These are phyloP conservation scores for Ustilago trichophora DNA, from an alignment of 1,284 basidiomycete species.

Conservation along the genomic window DNA sequence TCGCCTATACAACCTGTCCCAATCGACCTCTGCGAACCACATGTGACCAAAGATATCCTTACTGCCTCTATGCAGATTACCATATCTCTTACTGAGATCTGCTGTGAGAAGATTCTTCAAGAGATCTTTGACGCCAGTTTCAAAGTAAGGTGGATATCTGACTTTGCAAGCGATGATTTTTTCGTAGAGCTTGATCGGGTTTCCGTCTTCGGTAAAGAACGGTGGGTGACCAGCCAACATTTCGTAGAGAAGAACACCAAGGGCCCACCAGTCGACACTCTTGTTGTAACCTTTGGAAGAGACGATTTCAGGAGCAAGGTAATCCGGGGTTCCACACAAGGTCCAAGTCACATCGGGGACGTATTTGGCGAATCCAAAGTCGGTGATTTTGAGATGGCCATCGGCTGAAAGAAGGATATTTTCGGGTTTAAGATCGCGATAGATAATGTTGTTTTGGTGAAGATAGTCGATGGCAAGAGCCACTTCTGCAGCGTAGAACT, in stretches of 20 bases:
- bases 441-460: constrained; percentile 89
- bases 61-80: constrained; percentile 90
- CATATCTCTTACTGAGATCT: constrained; percentile 89
- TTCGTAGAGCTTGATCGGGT: constrained; percentile 84
- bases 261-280: constrained; percentile 97
- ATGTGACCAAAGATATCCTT: constrained; percentile 92
- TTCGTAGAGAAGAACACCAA: constrained; percentile 83
- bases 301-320: constrained; percentile 72
- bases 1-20: constrained; percentile 81
- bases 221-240: constrained; percentile 69
- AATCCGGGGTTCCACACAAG: constrained; percentile 88
- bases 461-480: constrained; percentile 92
- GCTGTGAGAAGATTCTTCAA: constrained; percentile 88
- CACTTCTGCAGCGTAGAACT: constrained; percentile 98
- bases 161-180: constrained; percentile 89
- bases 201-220: constrained; percentile 70
- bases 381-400: constrained; percentile 97
- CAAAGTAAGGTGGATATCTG: constrained; percentile 87
- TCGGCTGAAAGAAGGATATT: constrained; percentile 92
- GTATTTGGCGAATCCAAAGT: constrained; percentile 96
- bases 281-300: constrained; percentile 94
- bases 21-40: constrained; percentile 98
- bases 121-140: constrained; percentile 81
- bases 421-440: constrained; percentile 97
- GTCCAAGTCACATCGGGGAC: constrained; percentile 95